phyloP scores from a whole-genome alignment of 805 yeast genomes.

The Isabelozyma rhagii region DNA sequence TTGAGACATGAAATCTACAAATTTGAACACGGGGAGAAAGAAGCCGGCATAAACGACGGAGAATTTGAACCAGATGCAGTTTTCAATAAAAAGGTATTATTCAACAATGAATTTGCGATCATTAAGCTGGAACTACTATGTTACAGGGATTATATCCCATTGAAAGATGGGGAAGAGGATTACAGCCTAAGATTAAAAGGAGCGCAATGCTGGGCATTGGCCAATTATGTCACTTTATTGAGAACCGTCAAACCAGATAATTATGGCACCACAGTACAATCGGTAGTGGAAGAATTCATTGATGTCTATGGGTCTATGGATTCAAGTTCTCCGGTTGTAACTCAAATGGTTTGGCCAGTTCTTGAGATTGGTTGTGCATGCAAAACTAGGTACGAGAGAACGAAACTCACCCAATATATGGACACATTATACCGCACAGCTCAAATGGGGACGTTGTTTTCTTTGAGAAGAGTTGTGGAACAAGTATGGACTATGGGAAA shows the following conservation, averaged over 20 bases:
- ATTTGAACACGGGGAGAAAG: conserved; percentile 3
- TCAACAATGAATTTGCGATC: conserved; percentile 15
- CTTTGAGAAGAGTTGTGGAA: conserved; percentile 40
- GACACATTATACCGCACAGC: conserved; percentile 44
- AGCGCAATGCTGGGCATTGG: conserved; percentile 58
- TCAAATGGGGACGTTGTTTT: conserved; percentile 52
- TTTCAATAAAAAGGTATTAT: not conserved
- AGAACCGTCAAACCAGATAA: conserved; percentile 24
- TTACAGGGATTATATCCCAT: conserved; percentile 46
- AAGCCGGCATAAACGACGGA: conserved; percentile 1
- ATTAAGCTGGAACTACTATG: conserved; percentile 34
- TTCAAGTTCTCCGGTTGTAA: conserved; percentile 44
- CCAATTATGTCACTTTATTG: conserved; percentile 24
- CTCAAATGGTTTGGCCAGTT: conserved; percentile 66
- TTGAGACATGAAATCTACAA: conserved; percentile 23
- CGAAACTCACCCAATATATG: conserved; percentile 28
- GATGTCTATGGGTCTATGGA: conserved; percentile 45
- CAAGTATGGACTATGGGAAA: conserved; percentile 46
- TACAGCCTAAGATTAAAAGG: conserved; percentile 44
- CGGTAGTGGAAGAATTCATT: conserved; percentile 45
- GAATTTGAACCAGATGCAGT: not conserved
- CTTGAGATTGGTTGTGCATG: conserved; percentile 49
- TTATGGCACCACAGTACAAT: conserved; percentile 21
- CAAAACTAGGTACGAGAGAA: conserved; percentile 26
- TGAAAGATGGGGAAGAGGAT: conserved; percentile 16